Evolutionary conservation across 2,329 filamentous ascomycete species (phyloP), one percentile per base, ranked within the genome.

Genomic region (Fusarium sp.): DNA sequence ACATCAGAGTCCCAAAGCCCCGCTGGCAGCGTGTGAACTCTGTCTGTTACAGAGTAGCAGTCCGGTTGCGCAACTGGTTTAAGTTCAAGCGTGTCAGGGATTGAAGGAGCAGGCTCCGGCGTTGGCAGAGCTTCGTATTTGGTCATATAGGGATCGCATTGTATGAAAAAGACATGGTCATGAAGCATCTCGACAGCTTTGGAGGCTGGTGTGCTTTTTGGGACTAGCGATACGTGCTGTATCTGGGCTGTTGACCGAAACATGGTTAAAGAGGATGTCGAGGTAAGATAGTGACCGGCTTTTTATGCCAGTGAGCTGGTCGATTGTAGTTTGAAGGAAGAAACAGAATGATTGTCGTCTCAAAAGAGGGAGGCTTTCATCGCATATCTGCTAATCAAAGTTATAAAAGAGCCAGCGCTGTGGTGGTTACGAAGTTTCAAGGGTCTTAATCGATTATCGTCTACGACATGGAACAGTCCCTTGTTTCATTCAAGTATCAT

Each of bases 1-100:
- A 88, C 84, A 50, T 84, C 83, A 54, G 81, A 84, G 73, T 86
- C 85, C 86, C 85, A 88, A 29, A 89, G 79, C 4, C 86, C 86
- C 16, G 85, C 85, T 6, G 86, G 86, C 25, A 88, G 79, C 40
- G 85, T 80, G 71, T 87, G 85, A 10, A 87, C 81, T 40, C 81
- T 78, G 67, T 86, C 84, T 9, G 81, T 85, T 25, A 88, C 84
- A 32, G 80, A 79, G 77, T 84, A 88, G 67, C 80, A 79, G 50
- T 76, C 75, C n/a, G 79, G 77, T 42, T 77, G 69, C 20, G 70
- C 73, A 29, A 76, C 61, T 25, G 76, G 72, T 20, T 59, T 64
- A 32, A 75, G 66, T 11, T 63, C 62, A 32, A 77, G 70, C 18
- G 74, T 76, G 15, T 76, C 70, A 4, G 81, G 77, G 14, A 79